A percentile compares a stretch with the other conserved stretches of the same genome.
These are phyloP conservation scores for Moricandia moricandioides DNA, from an alignment of 345 rosid species.

Conservation along the genomic window DNA sequence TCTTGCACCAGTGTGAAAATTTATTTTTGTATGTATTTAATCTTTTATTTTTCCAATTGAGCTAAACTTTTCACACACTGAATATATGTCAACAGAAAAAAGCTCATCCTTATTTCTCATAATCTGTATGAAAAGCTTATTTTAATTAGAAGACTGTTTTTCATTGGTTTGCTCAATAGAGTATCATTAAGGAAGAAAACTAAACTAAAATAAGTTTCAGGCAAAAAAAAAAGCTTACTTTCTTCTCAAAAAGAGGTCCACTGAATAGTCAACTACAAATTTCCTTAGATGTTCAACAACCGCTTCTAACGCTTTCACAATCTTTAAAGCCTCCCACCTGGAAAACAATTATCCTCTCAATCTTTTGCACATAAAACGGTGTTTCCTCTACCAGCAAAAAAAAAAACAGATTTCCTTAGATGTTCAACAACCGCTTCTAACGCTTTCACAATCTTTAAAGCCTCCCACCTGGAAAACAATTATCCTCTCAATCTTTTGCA, in stretches of 20 bases:
- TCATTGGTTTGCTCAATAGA: too few relatives aligned
- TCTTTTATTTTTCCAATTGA: too few relatives aligned
- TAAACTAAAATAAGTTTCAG: too few relatives aligned
- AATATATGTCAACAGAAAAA: too few relatives aligned
- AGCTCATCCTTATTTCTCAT: too few relatives aligned
- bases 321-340: conserved; percentile 73
- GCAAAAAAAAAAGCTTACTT: conserved; percentile 56
- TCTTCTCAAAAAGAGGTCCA: conserved; percentile 72
- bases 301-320: conserved; percentile 62
- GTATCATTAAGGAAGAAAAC: too few relatives aligned
- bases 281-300: conserved; percentile 73
- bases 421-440: conserved; percentile 72
- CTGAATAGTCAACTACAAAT: conserved; percentile 75
- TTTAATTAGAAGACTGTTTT: too few relatives aligned
- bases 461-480: conserved; percentile 74
- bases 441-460: conserved; percentile 60
- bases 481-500: conserved; percentile 58
- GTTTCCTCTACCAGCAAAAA: conserved; percentile 55
- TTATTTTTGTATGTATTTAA: too few relatives aligned
- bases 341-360: conserved; percentile 66
- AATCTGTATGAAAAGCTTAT: too few relatives aligned
- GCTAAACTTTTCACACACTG: too few relatives aligned
- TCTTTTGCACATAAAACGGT: conserved; percentile 56
- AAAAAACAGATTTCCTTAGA: conserved; percentile 42
- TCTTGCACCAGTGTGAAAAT: too few relatives aligned